phyloP scores from a whole-genome alignment of 2,329 filamentous ascomycete species.

The Colletotrichum sp. region DNA sequence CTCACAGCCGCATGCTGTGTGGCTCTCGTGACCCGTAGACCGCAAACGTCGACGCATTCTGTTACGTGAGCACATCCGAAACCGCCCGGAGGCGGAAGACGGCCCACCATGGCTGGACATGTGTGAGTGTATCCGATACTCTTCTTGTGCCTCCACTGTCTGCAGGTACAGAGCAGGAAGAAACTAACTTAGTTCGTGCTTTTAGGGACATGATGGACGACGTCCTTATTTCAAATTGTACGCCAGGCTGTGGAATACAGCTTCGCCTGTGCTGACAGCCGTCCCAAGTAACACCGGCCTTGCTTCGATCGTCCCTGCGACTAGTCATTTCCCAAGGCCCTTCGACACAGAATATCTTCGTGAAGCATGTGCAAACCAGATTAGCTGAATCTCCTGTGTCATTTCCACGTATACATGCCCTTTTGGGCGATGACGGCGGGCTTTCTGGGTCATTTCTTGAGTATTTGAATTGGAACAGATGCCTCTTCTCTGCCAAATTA shows the following conservation, averaged over 20 bases:
- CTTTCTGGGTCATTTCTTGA: constrained; percentile 27
- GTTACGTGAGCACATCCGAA: not conserved
- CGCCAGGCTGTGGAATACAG: not conserved
- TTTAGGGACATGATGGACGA: constrained; percentile 46
- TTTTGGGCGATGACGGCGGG: constrained; percentile 29
- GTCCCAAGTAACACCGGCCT: constrained; percentile 30
- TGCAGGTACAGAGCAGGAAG: too few relatives aligned
- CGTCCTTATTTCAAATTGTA: constrained; percentile 42
- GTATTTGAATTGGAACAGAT: constrained; percentile 36
- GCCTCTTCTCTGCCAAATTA: constrained; percentile 41
- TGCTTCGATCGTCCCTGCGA: constrained; percentile 37
- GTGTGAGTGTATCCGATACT: not conserved
- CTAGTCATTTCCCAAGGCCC: constrained; percentile 35
- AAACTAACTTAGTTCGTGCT: not conserved
- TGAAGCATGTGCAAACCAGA: constrained; percentile 34
- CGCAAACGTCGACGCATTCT: not conserved
- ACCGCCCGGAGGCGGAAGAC: not conserved
- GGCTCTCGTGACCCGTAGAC: not conserved
- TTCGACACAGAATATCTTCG: constrained; percentile 33
- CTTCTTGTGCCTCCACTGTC: too few relatives aligned
- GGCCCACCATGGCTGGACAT: not conserved
- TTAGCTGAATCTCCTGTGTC: constrained; percentile 28
- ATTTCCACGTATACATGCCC: constrained; percentile 20
- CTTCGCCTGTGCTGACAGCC: not conserved
- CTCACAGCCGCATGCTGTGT: not conserved